Evolutionary conservation across 2,329 filamentous ascomycete species (phyloP), one percentile per base, ranked within the genome.

Genomic region (Colletotrichum filicis): DNA sequence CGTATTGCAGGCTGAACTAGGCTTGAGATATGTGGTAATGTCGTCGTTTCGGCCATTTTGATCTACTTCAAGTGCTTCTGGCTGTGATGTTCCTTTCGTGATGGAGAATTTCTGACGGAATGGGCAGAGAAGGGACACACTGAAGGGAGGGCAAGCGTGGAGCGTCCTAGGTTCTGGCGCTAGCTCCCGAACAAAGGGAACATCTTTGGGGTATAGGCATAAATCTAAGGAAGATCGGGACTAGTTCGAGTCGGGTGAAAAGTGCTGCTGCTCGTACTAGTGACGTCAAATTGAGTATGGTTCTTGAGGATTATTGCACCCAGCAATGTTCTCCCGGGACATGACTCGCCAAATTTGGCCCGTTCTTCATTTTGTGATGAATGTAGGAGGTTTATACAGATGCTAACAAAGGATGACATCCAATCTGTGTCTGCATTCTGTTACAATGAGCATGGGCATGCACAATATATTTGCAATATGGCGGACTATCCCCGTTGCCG

Each of bases 141-240:
- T 16, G 7, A 32, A 56, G 6, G 60, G 42, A 53, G 46, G 8
- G 14, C 5, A 30, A 14, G 59, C 19, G 26, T n/a, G 14, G 57
- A 37, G 52, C 28, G 42, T 57, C 26, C 9, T n/a, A 16, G 19
- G 24, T 14, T 30, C 24, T 19, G 26, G 53, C n/a, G 16, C 42
- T 52, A 30, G 60, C 12, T 52, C 52, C 53, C 60, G 67, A 53
- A 52, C 60, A 69, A 66, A 35, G 67, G 28, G 22, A 9, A 9
- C 32, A 14, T 14, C 16, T 4, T 26, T 35, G 42, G n/a, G n/a
- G 67, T 53, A 49, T 58, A 58, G 60, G 5, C 22, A 37, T 35
- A n/a, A 53, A 69, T 49, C 53, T 30, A 52, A 16, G 14, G n/a
- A 53, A 19, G 16, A 8, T 57, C 28, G 2, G 7, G 49, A 52